A percentile compares a stretch with the other conserved stretches of the same genome.
These are phyloP conservation scores for Capsella bursapastoris DNA, from an alignment of 345 rosid species.

Conservation along the genomic window DNA sequence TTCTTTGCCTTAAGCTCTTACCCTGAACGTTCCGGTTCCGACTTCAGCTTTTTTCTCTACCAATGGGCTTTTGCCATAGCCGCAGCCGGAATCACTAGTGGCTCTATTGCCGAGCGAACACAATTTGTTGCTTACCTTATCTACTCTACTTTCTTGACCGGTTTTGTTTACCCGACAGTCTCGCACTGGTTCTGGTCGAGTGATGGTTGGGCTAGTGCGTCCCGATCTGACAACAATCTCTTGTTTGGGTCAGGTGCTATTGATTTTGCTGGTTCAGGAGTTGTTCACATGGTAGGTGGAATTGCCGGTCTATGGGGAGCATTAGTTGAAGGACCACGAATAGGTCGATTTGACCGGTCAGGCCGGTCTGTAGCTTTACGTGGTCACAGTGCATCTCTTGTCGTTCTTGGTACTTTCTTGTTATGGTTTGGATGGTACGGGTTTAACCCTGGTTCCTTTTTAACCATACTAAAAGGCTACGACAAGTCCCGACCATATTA, in stretches of 20 bases:
- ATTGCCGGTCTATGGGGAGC: constrained; percentile 85
- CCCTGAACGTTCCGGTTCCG: constrained; percentile 43
- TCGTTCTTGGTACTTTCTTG: constrained; percentile 73
- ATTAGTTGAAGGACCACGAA: constrained; percentile 70
- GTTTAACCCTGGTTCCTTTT: constrained; percentile 59
- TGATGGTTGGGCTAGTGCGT: constrained; percentile 75
- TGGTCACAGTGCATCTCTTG: constrained; percentile 74
- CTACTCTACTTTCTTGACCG: constrained; percentile 70
- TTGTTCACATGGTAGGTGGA: constrained; percentile 86
- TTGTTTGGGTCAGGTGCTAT: constrained; percentile 62
- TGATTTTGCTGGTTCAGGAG: constrained; percentile 87
- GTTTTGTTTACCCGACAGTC: constrained; percentile 69
- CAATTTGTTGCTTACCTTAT: constrained; percentile 79
- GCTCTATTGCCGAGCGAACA: constrained; percentile 81
- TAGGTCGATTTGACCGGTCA: constrained; percentile 59
- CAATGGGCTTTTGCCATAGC: constrained; percentile 90
- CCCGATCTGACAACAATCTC: constrained; percentile 40
- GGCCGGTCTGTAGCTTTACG: constrained; percentile 59
- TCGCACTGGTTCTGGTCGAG: constrained; percentile 85
- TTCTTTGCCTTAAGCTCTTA: constrained; percentile 54
- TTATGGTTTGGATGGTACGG: constrained; percentile 72
- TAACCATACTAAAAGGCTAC: constrained; percentile 51
- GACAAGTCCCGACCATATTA: constrained; percentile 27
- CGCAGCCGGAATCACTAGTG: constrained; percentile 80
- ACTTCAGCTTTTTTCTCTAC: constrained; percentile 69